Evolutionary conservation across 140 eudicot species (phyloP), one percentile per base, ranked within the genome.

Genomic region (Cichorium intybus): DNA sequence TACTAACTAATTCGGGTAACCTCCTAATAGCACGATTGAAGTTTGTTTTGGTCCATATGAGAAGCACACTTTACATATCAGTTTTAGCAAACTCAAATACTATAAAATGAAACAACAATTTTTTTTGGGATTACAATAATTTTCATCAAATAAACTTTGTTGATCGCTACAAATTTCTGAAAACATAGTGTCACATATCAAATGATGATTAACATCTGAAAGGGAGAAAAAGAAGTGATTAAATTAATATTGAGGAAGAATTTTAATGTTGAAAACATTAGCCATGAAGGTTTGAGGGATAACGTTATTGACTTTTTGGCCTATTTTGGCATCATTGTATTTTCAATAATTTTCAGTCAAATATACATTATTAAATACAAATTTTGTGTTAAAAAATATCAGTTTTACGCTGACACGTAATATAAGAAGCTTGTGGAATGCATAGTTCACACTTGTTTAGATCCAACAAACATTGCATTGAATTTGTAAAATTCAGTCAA

Each of bases 211-310:
- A 37, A 8, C 24, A 21, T 34, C 15, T 34, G 27, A 54, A 53
- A 48, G 33, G 61, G 50, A 52, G 63, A 37, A 52, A 67, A 37
- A 14, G 37, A 54, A 67, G 55, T 37, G 54, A 53, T 53, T 51
- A 53, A 17, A 29, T 18, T 39, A 37, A 12, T 41, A 47, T n/a
- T 0, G 22, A n/a, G 4, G 17, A 66, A 6, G 51, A 65, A 14
- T 33, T 50, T 33, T n/a, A 50, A 20, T 51, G 60, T 20, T 50
- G 37, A 65, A 9, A 35, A 50, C 15, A 24, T 31, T 20, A 50
- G 24, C 20, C 22, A 45, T 45, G n/a, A n/a, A 14, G 15, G 21
- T 33, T 28, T 20, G 49, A 51, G 57, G 57, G 6, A 8, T 52
- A 58, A 31, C 18, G 53, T 24, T 23, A 39, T 68, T 37, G 55